A percentile compares a stretch with the other conserved stretches of the same genome.
These are phyloP conservation scores for Cercospora citrullina DNA, from an alignment of 2,329 filamentous ascomycete genomes.

Conservation along the genomic window DNA sequence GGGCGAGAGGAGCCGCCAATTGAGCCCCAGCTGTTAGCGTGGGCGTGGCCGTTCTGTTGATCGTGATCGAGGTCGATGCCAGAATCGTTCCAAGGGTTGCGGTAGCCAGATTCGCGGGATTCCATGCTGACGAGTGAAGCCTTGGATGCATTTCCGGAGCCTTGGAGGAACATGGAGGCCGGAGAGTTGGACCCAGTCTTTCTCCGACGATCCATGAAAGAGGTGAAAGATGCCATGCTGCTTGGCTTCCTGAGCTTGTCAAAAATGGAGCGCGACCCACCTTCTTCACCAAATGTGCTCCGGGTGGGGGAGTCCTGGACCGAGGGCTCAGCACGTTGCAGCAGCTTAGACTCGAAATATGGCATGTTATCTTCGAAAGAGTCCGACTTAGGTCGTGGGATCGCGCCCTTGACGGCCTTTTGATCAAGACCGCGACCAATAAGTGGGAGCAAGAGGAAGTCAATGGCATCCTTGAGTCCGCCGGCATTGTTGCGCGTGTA, in stretches of 20 bases:
- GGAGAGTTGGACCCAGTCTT: slow-evolving; percentile 85
- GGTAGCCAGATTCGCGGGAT: slow-evolving; percentile 89
- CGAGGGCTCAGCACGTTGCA: slow-evolving; percentile 84
- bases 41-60: slow-evolving; percentile 38
- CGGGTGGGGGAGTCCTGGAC: slow-evolving; percentile 86
- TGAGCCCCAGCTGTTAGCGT: slow-evolving; percentile 49
- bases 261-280: slow-evolving; percentile 79
- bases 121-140: slow-evolving; percentile 95
- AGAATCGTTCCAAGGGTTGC: slow-evolving; percentile 97
- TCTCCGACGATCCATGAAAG: slow-evolving; percentile 89
- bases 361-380: slow-evolving; percentile 96
- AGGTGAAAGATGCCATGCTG: slow-evolving; percentile 90
- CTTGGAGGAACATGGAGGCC: slow-evolving; percentile 76
- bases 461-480: slow-evolving; percentile 90
- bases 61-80: slow-evolving; percentile 95
- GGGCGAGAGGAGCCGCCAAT: slow-evolving; percentile 59
- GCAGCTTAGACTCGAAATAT: slow-evolving; percentile 94
- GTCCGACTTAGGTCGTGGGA: slow-evolving; percentile 96
- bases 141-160: slow-evolving; percentile 88
- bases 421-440: slow-evolving; percentile 87
- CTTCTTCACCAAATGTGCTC: slow-evolving; percentile 73
- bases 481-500: slow-evolving; percentile 98
- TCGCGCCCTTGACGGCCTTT: slow-evolving; percentile 85
- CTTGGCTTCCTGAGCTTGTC: slow-evolving; percentile 92
- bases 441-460: slow-evolving; percentile 84